phyloP scores from a whole-genome alignment of 257 asterid species.

The Henckelia pumila region DNA sequence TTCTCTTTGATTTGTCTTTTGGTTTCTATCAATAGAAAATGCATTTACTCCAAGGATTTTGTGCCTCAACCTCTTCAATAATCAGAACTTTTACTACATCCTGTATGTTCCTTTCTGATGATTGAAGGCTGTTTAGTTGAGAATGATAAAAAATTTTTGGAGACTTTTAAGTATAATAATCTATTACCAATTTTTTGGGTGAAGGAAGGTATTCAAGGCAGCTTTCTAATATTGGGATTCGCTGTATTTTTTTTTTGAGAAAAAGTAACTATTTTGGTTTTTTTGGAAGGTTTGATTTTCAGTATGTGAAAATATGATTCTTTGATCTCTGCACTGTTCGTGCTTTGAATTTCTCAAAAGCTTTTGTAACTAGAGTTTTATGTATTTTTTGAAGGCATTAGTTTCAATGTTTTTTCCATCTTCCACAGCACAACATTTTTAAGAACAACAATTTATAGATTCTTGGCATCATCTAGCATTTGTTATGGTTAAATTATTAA shows the following conservation, averaged over 20 bases:
- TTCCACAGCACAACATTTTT: not conserved
- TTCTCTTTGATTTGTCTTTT: conserved; percentile 23
- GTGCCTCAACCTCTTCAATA: conserved; percentile 16
- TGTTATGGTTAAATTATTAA: conserved; percentile 1
- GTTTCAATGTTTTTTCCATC: not conserved
- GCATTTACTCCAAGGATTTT: conserved; percentile 16
- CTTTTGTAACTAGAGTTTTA: not conserved
- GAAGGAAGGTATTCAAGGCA: conserved; percentile 8
- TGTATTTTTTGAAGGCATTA: not conserved
- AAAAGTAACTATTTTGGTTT: not conserved
- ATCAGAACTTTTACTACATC: conserved; percentile 10
- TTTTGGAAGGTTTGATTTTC: not conserved
- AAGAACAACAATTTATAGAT: not conserved
- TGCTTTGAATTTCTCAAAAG: conserved; percentile 1
- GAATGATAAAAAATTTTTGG: not conserved
- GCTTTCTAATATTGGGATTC: conserved; percentile 7
- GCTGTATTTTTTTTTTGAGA: not conserved
- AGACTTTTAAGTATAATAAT: not conserved
- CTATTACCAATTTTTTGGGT: not conserved
- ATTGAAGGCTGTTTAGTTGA: conserved; percentile 18
- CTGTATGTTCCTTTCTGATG: conserved; percentile 16
- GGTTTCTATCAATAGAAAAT: conserved; percentile 10
- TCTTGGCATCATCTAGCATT: conserved; percentile 8
- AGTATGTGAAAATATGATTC: not conserved
- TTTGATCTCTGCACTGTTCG: not conserved